Base-by-base conservation (phyloP, 1,284 basidiomycete species). In the Macrocybe sp. region DNA sequence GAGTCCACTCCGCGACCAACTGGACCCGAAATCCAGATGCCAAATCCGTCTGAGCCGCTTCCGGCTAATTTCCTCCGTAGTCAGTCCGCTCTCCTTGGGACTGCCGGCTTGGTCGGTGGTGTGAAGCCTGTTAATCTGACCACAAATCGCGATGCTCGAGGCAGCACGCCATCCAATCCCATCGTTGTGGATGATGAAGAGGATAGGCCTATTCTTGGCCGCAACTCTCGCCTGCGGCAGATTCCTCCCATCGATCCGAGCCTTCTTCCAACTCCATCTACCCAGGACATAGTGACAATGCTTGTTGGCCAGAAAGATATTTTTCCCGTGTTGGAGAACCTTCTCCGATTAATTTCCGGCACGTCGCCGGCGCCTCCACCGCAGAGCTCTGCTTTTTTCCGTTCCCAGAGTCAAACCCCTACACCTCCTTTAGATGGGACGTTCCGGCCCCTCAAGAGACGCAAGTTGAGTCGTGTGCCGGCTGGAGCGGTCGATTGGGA, bases 401-500 rank as follows among this genome's bases (percentile, higher is more conserved):
- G 37, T 46, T 38, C 22, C 32, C 49, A 22, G 47, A 45, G 36
- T 51, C 47, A 31, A 48, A 49, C 22, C 34, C 39, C 22, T 33
- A 48, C 34, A 22, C 53, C 41, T 30, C 40, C 47, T 4, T 48
- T 44, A n/a, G 53, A 41, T 38, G 41, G 45, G n/a, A 37, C 35
- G 30, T 40, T 44, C 10, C 52, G 56, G 32, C 68, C 70, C 7
- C 54, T 55, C 8, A 89, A 89, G 62, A 76, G 76, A 46, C 75
- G 85, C 37, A 85, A 77, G 54, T 67, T 89, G 6, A 73, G 71
- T 48, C 64, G 69, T 7, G 85, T 89, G 3, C 86, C 86, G 34
- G 86, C 86, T 28, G 86, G 87, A 7, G 87, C 87, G 6, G 71
- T 63, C 3, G 85, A 88, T 59, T 89, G 87, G 87, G 84, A 89